A percentile compares a stretch with the other conserved stretches of the same genome.
Conservation (phyloP, 2,329 filamentous ascomycete species). For the Sporothrix protearum region DNA sequence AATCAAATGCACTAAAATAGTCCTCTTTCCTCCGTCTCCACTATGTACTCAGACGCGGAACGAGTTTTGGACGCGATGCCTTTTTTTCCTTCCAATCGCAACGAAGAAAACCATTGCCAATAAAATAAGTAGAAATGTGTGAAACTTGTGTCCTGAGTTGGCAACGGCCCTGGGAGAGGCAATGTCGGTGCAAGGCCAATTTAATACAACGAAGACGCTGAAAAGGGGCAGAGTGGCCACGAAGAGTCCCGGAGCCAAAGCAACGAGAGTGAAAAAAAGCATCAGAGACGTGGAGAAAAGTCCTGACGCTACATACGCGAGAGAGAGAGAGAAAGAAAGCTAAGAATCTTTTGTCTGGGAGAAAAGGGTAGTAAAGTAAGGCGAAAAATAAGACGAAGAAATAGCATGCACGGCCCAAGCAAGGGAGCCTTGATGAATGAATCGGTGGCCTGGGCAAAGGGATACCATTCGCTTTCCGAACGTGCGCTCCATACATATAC, state of each 20-base stretch:
- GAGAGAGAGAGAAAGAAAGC: not conserved
- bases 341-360: not conserved
- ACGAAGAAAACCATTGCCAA: not conserved
- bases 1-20: not conserved
- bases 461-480: not conserved
- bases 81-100: not conserved
- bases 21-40: not conserved
- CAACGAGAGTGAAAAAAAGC: not conserved
- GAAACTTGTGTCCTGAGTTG: not conserved
- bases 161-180: not conserved
- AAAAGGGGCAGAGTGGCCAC: not conserved
- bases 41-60: not conserved
- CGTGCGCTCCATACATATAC: not conserved
- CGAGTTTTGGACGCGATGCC: not conserved
- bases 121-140: too few relatives aligned
- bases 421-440: not conserved
- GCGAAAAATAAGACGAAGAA: not conserved
- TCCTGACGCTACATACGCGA: not conserved
- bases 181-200: not conserved
- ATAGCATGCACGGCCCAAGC: not conserved
- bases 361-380: not conserved
- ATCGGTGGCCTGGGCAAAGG: not conserved
- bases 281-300: slow-evolving; percentile 1
- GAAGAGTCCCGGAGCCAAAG: not conserved
- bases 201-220: not conserved